phyloP scores from a whole-genome alignment of 1,284 basidiomycete species.

The Sporisorium sorghi region DNA sequence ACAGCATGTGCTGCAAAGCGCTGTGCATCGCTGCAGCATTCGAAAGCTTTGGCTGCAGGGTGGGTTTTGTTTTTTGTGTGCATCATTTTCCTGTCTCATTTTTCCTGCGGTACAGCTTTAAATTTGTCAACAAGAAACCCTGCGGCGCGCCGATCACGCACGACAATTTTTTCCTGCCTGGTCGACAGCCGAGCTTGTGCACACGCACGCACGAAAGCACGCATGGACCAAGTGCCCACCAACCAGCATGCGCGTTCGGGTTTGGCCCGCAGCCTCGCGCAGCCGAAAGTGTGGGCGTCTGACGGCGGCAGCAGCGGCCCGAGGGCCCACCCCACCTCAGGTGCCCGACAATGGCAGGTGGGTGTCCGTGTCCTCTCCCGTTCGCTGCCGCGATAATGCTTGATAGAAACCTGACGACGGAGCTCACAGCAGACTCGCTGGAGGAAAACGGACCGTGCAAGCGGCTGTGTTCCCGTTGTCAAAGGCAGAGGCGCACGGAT shows the following conservation, averaged over 20 bases:
- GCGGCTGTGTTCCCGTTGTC: not conserved
- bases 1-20: not conserved
- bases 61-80: not conserved
- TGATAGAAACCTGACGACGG: too few relatives aligned
- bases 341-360: too few relatives aligned
- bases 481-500: not conserved
- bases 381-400: too few relatives aligned
- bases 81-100: constrained; percentile 17
- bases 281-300: too few relatives aligned
- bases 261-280: constrained; percentile 11
- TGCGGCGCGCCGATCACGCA: constrained; percentile 20
- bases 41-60: constrained; percentile 5
- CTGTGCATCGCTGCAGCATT: not conserved
- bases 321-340: too few relatives aligned
- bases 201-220: too few relatives aligned
- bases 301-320: too few relatives aligned
- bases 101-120: constrained; percentile 12
- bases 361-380: too few relatives aligned
- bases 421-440: too few relatives aligned
- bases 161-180: too few relatives aligned
- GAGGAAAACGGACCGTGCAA: not conserved
- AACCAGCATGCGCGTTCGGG: constrained; percentile 5
- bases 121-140: constrained; percentile 13
- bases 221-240: constrained; percentile 7
- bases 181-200: constrained; percentile 1